Conservation (phyloP, 495 filamentous ascomycete species). For the Talaromyces adpressus region DNA sequence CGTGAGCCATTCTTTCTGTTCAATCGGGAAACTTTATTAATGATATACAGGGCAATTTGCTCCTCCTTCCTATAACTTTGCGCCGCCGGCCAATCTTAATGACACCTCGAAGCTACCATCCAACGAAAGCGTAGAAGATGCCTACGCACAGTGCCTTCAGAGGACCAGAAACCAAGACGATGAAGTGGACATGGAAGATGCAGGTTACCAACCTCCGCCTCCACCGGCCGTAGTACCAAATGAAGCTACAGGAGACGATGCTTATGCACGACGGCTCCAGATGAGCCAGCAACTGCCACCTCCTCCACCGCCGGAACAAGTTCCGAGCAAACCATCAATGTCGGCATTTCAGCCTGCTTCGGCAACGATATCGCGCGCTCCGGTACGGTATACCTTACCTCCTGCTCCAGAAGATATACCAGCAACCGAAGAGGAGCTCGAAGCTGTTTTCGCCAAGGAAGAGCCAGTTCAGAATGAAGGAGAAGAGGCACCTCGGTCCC, state of each 20-base stretch:
- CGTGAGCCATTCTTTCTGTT: constrained; percentile 35
- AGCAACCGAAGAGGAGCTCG: constrained; percentile 48
- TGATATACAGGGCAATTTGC: constrained; percentile 56
- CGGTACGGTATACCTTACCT: constrained; percentile 73
- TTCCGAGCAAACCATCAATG: constrained; percentile 18
- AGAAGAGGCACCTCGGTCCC: constrained; percentile 51
- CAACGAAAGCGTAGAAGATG: constrained; percentile 62
- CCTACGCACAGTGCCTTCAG: constrained; percentile 56
- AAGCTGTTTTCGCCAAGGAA: constrained; percentile 46
- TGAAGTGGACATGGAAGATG: constrained; percentile 13
- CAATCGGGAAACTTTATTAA: not conserved
- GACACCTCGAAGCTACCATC: constrained; percentile 11
- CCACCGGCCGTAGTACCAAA: constrained; percentile 36
- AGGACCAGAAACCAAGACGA: constrained; percentile 20
- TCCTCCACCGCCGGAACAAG: constrained; percentile 21
- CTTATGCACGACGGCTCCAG: constrained; percentile 57
- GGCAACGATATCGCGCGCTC: constrained; percentile 72
- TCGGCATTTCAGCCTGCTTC: constrained; percentile 33
- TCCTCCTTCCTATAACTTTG: constrained; percentile 64
- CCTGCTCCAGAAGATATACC: constrained; percentile 50
- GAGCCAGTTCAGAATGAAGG: constrained; percentile 38
- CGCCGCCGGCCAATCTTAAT: constrained; percentile 56
- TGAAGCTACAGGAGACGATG: constrained; percentile 63
- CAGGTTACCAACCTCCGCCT: constrained; percentile 26
- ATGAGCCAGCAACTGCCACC: constrained; percentile 27